phyloP scores from a whole-genome alignment of 176 grass and related monocot genomes.

The Zoysia japonica region DNA sequence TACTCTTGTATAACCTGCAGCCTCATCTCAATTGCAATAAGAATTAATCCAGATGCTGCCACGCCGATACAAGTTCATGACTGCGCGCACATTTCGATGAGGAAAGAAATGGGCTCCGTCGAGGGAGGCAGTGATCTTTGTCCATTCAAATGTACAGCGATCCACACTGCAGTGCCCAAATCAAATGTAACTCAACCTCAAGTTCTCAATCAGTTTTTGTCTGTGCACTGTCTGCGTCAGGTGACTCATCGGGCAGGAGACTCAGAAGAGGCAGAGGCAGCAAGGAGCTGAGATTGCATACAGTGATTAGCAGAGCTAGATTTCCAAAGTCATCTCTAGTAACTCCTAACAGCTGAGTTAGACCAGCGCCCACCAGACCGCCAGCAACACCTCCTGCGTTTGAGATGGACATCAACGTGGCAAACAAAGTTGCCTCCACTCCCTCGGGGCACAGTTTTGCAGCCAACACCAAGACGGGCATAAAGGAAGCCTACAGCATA shows the following conservation, averaged over 20 bases:
- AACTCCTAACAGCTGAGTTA: slow-evolving; percentile 80
- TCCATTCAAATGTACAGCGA: background rate
- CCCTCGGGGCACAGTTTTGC: slow-evolving; percentile 79
- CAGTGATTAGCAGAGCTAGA: slow-evolving; percentile 53
- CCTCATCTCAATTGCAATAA: background rate
- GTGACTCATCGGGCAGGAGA: slow-evolving; percentile 66
- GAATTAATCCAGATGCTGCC: background rate
- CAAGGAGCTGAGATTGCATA: slow-evolving; percentile 88
- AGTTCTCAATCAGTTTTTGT: slow-evolving; percentile 21
- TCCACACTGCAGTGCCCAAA: background rate
- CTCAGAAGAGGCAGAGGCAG: slow-evolving; percentile 83
- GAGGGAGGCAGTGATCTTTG: background rate
- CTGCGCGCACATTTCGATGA: background rate
- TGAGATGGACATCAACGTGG: slow-evolving; percentile 94
- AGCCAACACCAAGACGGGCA: slow-evolving; percentile 90
- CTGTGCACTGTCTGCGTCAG: slow-evolving; percentile 27
- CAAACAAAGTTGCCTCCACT: slow-evolving; percentile 89
- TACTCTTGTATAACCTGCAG: background rate
- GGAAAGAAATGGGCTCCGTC: background rate
- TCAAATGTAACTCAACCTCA: background rate
- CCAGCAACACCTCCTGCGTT: slow-evolving; percentile 77
- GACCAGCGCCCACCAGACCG: slow-evolving; percentile 72
- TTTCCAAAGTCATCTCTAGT: slow-evolving; percentile 76
- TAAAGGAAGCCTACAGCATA: slow-evolving; percentile 79
- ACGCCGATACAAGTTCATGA: background rate